A percentile compares a stretch with the other conserved stretches of the same genome.
phyloP scores from a whole-genome alignment of 1,284 basidiomycete species.

The Neotropicomus parvogracilis region DNA sequence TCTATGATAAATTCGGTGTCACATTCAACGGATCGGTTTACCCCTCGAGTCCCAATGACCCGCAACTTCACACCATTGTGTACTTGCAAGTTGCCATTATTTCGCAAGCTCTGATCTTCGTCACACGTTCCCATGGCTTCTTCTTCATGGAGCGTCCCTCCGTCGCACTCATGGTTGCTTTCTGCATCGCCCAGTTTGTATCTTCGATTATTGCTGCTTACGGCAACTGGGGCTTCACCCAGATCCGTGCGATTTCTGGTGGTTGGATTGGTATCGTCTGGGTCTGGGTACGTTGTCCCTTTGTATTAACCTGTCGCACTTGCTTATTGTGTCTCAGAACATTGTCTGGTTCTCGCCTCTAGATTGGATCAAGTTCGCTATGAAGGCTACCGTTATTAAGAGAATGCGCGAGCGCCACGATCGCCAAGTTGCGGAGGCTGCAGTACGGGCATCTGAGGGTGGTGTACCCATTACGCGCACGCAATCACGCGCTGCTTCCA shows the following conservation, averaged over 20 bases:
- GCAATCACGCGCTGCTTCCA: constrained; percentile 83
- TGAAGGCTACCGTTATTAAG: constrained; percentile 92
- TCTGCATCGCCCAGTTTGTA: constrained; percentile 89
- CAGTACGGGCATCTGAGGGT: constrained; percentile 42
- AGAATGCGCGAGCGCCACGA: constrained; percentile 68
- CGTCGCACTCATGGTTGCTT: constrained; percentile 82
- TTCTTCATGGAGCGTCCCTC: constrained; percentile 99
- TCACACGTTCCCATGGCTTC: constrained; percentile 94
- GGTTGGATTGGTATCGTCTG: constrained; percentile 97
- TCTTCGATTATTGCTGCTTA: constrained; percentile 94
- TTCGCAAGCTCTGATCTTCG: constrained; percentile 96
- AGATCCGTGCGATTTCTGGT: constrained; percentile 74
- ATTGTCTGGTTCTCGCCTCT: constrained; percentile 94
- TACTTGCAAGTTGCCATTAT: constrained; percentile 96
- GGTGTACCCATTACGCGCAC: constrained; percentile 84
- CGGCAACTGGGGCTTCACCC: constrained; percentile 89
- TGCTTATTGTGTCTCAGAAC: constrained; percentile 49
- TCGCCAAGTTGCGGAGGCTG: constrained; percentile 31
- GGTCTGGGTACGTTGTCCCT: constrained; percentile 75
- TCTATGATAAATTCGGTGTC: constrained; percentile 85
- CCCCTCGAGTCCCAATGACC: constrained; percentile 67
- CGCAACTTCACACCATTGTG: constrained; percentile 73
- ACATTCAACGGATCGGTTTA: constrained; percentile 38
- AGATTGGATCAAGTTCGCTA: constrained; percentile 93
- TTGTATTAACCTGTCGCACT: background rate